Conservation (phyloP, 148 eudicot genomes). For the Drosera capensis region DNA sequence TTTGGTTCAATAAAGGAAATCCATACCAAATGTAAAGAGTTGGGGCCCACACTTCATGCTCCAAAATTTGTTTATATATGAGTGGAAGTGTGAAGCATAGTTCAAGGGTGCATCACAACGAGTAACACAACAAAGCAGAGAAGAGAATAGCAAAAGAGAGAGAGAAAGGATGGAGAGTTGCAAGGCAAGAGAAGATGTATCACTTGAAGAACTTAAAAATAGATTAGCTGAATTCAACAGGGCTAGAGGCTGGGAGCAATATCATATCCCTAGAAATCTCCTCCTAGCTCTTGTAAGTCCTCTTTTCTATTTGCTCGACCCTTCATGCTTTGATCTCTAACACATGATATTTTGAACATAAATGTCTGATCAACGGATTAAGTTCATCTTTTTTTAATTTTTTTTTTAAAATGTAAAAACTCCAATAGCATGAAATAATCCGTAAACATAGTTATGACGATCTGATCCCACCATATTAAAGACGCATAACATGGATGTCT, state of each 20-base stretch:
- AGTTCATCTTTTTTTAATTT: not conserved
- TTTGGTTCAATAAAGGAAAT: too few relatives aligned
- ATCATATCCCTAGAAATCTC: slow-evolving; percentile 67
- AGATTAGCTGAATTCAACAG: slow-evolving; percentile 43
- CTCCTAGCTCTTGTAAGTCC: slow-evolving; percentile 57
- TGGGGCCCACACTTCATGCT: too few relatives aligned
- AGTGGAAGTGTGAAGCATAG: too few relatives aligned
- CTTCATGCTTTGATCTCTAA: not conserved
- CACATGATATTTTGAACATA: not conserved
- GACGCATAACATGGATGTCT: too few relatives aligned
- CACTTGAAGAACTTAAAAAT: slow-evolving; percentile 43
- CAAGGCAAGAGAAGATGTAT: slow-evolving; percentile 29
- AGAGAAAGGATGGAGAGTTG: slow-evolving; percentile 21
- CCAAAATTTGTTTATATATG: too few relatives aligned
- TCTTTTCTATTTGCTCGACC: not conserved
- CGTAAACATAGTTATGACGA: too few relatives aligned
- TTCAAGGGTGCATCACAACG: not conserved
- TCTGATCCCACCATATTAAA: too few relatives aligned
- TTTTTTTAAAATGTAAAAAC: too few relatives aligned
- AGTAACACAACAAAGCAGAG: not conserved
- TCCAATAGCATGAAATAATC: too few relatives aligned
- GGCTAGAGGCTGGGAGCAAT: slow-evolving; percentile 57
- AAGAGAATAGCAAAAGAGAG: not conserved
- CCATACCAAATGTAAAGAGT: too few relatives aligned
- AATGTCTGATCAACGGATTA: not conserved